These are phyloP conservation scores for Tetraselmis striata DNA, from an alignment of 139 green algal species.

Conservation along the genomic window DNA sequence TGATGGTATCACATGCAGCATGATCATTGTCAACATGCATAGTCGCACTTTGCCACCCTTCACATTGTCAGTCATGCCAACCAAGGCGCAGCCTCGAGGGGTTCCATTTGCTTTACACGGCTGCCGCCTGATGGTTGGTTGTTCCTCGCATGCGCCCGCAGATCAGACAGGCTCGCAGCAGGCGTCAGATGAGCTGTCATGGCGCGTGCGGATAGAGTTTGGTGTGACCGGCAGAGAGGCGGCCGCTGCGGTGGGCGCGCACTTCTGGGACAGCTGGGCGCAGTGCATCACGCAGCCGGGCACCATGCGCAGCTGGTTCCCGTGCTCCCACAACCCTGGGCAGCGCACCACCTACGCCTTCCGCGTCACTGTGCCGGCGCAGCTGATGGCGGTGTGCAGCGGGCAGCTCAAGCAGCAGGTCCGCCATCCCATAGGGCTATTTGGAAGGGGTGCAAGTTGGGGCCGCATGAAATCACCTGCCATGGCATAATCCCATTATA, in stretches of 20 bases:
- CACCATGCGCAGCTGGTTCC: background rate
- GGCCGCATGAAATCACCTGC: too few relatives aligned
- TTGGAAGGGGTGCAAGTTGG: too few relatives aligned
- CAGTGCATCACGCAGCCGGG: background rate
- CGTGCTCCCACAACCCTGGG: background rate
- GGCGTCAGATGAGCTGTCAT: background rate
- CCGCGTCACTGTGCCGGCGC: background rate
- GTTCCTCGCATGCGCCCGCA: too few relatives aligned
- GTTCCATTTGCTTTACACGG: too few relatives aligned
- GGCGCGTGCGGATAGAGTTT: background rate
- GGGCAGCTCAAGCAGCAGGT: background rate
- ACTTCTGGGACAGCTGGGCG: background rate
- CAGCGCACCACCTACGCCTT: background rate
- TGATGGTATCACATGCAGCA: too few relatives aligned
- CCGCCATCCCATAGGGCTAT: background rate
- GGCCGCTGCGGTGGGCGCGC: background rate
- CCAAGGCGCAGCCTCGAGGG: too few relatives aligned
- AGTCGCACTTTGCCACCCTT: too few relatives aligned
- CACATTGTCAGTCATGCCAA: too few relatives aligned
- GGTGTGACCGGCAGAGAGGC: background rate
- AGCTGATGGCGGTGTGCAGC: background rate
- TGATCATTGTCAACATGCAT: too few relatives aligned
- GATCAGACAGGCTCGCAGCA: background rate
- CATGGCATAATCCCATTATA: too few relatives aligned
- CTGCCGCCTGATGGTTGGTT: too few relatives aligned